Evolutionary conservation across 106 monocot species (phyloP), one percentile per base, ranked within the genome.

Genomic region (Phalaenopsis equestris): DNA sequence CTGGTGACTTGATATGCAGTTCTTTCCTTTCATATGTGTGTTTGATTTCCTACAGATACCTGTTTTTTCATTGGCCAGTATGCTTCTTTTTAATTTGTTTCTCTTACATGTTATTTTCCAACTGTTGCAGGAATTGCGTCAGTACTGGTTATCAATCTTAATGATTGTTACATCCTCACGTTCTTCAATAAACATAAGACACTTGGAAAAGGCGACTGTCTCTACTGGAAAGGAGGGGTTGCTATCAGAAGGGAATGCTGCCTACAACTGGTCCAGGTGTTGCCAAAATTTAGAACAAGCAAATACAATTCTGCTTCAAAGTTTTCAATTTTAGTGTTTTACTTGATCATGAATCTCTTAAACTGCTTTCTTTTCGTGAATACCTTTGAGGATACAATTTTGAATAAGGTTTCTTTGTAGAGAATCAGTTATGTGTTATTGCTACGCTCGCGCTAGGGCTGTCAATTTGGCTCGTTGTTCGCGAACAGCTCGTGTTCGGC

Each of bases 161-260:
- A 93, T 95, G 91, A 95, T 99, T 77, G 98, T 95, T 55, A 99
- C 98, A 70, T 94, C 98, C 52, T 99, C 94, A 80, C 80, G 91
- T 15, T 99, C 98, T 67, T 90, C 93, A 56, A 94, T 99, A 88
- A 99, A 99, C 78, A 93, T 99, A 82, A 91, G 95, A 81, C 98
- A 99, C 83, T 81, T 99, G 57, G 98, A 99, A 82, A 99, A 94
- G 84, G 98, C 98, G 64, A 99, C 98, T 21, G 94, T 93, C 19
- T 91, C 98, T 14, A 99, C 98, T 42, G 98, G 98, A 77, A 99
- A 99, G 84, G 98, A 99, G 82, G 98, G 98, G 15, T 81, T 99
- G 68, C 57, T 99, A 43, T 91, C 92, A 67, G 98, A 99, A 89
- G 98, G 98, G 83, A 99, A 99, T 84, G 85, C 87, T 87, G 94